These are phyloP conservation scores for Lodderomyces metapsilosis DNA, from an alignment of 1,139 yeast genomes.

Conservation along the genomic window DNA sequence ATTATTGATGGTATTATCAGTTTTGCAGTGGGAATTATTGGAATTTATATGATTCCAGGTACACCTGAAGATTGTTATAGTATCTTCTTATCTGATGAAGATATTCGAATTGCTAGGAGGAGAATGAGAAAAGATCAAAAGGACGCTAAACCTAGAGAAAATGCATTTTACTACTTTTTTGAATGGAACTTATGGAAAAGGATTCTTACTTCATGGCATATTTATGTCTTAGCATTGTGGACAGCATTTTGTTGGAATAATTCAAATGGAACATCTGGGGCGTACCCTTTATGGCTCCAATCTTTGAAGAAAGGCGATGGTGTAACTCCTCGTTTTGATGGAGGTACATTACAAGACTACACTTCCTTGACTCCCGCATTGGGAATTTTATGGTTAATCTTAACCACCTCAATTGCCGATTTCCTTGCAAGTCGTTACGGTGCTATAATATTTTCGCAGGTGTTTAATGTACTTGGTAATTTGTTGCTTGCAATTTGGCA, in stretches of 20 bases:
- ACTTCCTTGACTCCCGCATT: slow-evolving; percentile 46
- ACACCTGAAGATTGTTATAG: slow-evolving; percentile 62
- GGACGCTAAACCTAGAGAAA: slow-evolving; percentile 27
- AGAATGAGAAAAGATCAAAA: slow-evolving; percentile 50
- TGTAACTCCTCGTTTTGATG: slow-evolving; percentile 20
- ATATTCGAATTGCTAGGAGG: slow-evolving; percentile 57
- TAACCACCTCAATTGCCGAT: slow-evolving; percentile 48
- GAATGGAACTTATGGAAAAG: slow-evolving; percentile 43
- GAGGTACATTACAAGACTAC: slow-evolving; percentile 37
- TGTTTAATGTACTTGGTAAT: slow-evolving; percentile 40
- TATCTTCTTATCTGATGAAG: slow-evolving; percentile 59
- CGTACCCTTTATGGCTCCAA: slow-evolving; percentile 51
- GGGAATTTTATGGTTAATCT: slow-evolving; percentile 39
- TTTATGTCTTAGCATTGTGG: slow-evolving; percentile 51
- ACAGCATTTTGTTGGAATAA: slow-evolving; percentile 65
- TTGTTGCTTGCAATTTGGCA: slow-evolving; percentile 47
- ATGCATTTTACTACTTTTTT: slow-evolving; percentile 30
- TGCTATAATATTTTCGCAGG: slow-evolving; percentile 55
- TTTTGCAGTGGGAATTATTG: slow-evolving; percentile 58
- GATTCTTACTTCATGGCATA: slow-evolving; percentile 54
- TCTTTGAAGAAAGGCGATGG: slow-evolving; percentile 30
- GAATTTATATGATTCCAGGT: slow-evolving; percentile 65
- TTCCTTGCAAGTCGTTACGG: slow-evolving; percentile 54
- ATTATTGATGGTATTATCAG: slow-evolving; percentile 65
- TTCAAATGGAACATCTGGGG: slow-evolving; percentile 42